phyloP scores from a whole-genome alignment of 2,329 filamentous ascomycete species.

The Lachnellula occidentalis region DNA sequence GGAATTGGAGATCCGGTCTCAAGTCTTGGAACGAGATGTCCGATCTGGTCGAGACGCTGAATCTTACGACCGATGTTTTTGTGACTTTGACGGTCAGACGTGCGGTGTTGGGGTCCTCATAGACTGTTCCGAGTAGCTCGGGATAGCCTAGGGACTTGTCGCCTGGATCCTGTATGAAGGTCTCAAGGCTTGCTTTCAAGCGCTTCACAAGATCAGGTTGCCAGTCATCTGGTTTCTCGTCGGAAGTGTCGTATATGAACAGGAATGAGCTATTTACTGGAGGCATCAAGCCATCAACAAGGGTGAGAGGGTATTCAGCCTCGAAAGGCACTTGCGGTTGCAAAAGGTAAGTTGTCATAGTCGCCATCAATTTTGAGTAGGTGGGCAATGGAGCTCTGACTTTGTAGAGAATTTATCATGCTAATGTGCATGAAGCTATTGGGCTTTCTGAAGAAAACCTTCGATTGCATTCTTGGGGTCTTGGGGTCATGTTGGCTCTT shows the following conservation, averaged over 20 bases:
- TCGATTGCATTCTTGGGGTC: too few relatives aligned
- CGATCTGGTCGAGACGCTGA: slow-evolving; percentile 1
- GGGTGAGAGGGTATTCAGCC: slow-evolving; percentile 3
- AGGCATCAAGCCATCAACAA: slow-evolving; percentile 3
- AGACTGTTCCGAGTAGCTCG: slow-evolving; percentile 4
- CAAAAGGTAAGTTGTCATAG: background rate
- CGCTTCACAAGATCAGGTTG: slow-evolving; percentile 2
- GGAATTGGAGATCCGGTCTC: slow-evolving; percentile 2
- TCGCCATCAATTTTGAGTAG: background rate
- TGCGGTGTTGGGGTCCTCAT: background rate
- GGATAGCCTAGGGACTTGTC: slow-evolving; percentile 1
- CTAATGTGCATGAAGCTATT: too few relatives aligned
- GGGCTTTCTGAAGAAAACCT: too few relatives aligned
- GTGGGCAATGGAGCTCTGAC: background rate
- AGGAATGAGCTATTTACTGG: slow-evolving; percentile 9
- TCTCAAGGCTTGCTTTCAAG: slow-evolving; percentile 2
- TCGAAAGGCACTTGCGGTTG: slow-evolving; percentile 5
- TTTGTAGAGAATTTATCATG: too few relatives aligned
- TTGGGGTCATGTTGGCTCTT: too few relatives aligned
- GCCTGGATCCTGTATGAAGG: slow-evolving; percentile 4
- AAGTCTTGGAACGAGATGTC: slow-evolving; percentile 3
- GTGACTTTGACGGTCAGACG: slow-evolving; percentile 2
- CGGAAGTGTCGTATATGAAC: slow-evolving; percentile 3
- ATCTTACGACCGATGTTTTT: slow-evolving; percentile 3
- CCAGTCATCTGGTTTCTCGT: background rate